These are phyloP conservation scores for Leucosporidium yakuticum DNA, from an alignment of 768 basidiomycete genomes.

Conservation along the genomic window DNA sequence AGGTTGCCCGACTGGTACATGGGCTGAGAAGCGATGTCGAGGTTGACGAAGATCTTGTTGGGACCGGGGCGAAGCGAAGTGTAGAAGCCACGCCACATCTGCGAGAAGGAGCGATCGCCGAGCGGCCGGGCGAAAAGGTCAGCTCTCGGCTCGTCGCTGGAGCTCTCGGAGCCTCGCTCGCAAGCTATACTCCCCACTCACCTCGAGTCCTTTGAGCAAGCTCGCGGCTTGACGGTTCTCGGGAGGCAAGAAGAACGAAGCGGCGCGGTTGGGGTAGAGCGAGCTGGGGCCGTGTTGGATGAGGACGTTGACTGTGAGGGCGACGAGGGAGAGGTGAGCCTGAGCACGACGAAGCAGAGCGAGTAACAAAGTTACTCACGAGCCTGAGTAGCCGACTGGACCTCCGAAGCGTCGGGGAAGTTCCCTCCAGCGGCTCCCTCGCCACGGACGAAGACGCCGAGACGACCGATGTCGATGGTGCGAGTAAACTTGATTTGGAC, in stretches of 20 bases:
- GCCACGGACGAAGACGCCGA: constrained; percentile 11
- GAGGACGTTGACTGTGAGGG: constrained; percentile 5
- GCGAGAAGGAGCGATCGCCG: constrained; percentile 1
- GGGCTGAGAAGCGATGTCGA: constrained; percentile 8
- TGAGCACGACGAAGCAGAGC: not conserved
- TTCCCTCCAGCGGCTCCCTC: not conserved
- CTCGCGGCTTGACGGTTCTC: not conserved
- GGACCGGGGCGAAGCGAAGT: constrained; percentile 4
- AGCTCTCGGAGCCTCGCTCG: too few relatives aligned
- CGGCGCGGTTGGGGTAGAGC: not conserved
- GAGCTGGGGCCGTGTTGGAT: constrained; percentile 3
- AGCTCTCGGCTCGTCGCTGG: too few relatives aligned
- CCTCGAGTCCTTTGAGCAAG: not conserved
- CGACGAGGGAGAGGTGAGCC: not conserved
- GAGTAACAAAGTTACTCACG: not conserved
- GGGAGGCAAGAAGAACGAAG: constrained; percentile 16
- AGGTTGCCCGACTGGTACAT: constrained; percentile 25
- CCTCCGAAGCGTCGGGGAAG: not conserved
- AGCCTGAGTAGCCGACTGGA: constrained; percentile 3
- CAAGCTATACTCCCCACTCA: not conserved
- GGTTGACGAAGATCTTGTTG: not conserved
- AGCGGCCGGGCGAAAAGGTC: not conserved
- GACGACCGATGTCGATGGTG: constrained; percentile 5
- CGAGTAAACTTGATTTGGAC: constrained; percentile 6
- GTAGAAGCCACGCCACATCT: constrained; percentile 30